phyloP scores from a whole-genome alignment of 768 basidiomycete genomes.

The Lactarius hengduanensis region DNA sequence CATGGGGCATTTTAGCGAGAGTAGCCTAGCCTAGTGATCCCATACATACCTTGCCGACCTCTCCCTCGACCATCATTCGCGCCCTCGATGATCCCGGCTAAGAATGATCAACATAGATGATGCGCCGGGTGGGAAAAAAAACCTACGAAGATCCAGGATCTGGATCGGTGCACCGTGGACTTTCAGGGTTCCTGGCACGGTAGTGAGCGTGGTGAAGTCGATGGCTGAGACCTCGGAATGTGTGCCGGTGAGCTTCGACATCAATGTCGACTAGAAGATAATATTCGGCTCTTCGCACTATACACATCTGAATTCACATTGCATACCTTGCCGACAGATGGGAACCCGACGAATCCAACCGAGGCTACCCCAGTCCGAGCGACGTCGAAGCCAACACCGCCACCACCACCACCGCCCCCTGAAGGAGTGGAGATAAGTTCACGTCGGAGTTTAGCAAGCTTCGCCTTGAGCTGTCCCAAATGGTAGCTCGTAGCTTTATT shows the following conservation, averaged over 20 bases:
- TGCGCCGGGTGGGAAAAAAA: neutral
- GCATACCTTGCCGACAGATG: constrained; percentile 88
- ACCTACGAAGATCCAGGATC: constrained; percentile 85
- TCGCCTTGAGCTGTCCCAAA: constrained; percentile 95
- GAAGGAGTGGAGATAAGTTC: constrained; percentile 82
- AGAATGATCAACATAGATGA: constrained; percentile 27
- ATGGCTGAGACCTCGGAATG: constrained; percentile 95
- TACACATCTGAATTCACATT: neutral
- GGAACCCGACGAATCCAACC: constrained; percentile 90
- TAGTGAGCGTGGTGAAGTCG: constrained; percentile 95
- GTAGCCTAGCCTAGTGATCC: neutral
- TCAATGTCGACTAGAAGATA: constrained; percentile 70
- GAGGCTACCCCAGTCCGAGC: constrained; percentile 97
- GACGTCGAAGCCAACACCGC: constrained; percentile 94
- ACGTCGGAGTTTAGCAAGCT: constrained; percentile 93
- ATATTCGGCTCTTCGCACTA: constrained; percentile 19
- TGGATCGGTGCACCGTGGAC: constrained; percentile 97
- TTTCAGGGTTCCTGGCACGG: constrained; percentile 91
- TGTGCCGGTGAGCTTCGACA: constrained; percentile 96
- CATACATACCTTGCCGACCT: constrained; percentile 81
- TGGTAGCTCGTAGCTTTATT: constrained; percentile 97
- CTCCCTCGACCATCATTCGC: constrained; percentile 95
- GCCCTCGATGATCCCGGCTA: constrained; percentile 97
- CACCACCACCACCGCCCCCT: constrained; percentile 82
- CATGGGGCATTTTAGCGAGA: constrained; percentile 10